Base-by-base conservation (phyloP, 2,329 filamentous ascomycete species). In the Neonectria faginata region DNA sequence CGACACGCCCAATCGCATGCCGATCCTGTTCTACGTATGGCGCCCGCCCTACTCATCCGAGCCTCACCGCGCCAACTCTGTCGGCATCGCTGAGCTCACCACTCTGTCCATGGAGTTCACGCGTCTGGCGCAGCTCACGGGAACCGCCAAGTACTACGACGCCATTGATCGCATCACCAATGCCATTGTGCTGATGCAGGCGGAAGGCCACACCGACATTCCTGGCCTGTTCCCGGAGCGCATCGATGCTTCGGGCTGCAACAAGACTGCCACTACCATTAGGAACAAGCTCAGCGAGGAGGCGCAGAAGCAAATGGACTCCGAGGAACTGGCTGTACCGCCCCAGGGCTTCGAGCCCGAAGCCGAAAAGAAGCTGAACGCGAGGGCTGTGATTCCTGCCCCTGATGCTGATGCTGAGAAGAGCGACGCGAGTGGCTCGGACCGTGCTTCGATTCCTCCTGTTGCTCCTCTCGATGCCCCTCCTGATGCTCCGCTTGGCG, bases 1-100 rank as follows among this genome's bases (percentile, higher is more conserved):
- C 73, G 93, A 97, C 78, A 97, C 95, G 0, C 94, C 94, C 1
- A 97, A 98, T 77, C 89, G 93, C 71, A 97, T 98, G 92, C 94
- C 95, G 3, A 80, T 93, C 6, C 85, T 93, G 5, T 94, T 90
- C 78, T 97, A 95, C 79, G 82, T 85, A 67, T 97, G 92, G 92
- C 86, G 88, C 71, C 92, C 91, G 69, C 80, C 85, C 16, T 88
- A 83, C 71, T 85, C 87, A 10, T 87, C 86, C 3, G 85, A 89
- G 68, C 87, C 89, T 7, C 90, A 89, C 70, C 84, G 86, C 25
- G 92, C 92, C 1, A 81, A 83, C 63, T 79, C 75, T 53, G 86
- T 86, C n/a, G 81, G 85, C 71, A 78, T 90, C 33, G 88, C 88
- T n/a, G 92, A 96, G 78, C 78, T 96, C 33, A 94, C 91, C 2